A percentile compares a stretch with the other conserved stretches of the same genome.
phyloP scores from a whole-genome alignment of 2,329 filamentous ascomycete species.

The Cercospora berteroae region DNA sequence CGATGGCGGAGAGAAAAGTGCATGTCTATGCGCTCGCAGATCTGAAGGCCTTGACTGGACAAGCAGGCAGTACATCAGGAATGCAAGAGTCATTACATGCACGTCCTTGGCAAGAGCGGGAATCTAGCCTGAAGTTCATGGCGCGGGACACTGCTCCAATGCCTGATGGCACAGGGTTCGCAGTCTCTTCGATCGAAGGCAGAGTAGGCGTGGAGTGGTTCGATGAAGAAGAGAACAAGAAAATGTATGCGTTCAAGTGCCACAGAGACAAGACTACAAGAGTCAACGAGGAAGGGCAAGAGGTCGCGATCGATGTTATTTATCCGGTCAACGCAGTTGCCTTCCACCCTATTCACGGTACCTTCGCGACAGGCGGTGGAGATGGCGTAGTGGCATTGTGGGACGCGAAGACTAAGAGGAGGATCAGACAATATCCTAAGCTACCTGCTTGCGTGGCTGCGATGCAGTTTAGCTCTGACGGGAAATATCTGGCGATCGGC shows the following conservation, averaged over 20 bases:
- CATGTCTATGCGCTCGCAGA: constrained; percentile 87
- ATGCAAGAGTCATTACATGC: constrained; percentile 28
- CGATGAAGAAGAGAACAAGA: constrained; percentile 85
- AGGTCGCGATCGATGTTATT: constrained; percentile 69
- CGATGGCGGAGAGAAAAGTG: constrained; percentile 90
- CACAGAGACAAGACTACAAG: constrained; percentile 75
- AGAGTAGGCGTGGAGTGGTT: constrained; percentile 98
- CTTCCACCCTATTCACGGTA: constrained; percentile 79
- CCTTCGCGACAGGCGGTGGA: constrained; percentile 84
- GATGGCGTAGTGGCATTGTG: constrained; percentile 90
- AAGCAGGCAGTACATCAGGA: constrained; percentile 37
- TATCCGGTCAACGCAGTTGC: constrained; percentile 88
- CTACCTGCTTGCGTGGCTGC: constrained; percentile 76
- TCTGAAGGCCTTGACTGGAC: constrained; percentile 57
- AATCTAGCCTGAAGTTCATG: constrained; percentile 94
- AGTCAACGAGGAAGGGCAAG: constrained; percentile 49
- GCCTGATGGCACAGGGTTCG: constrained; percentile 94
- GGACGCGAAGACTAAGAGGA: constrained; percentile 86
- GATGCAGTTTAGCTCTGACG: constrained; percentile 73
- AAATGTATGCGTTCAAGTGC: constrained; percentile 99
- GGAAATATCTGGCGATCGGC: constrained; percentile 73
- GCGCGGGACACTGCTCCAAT: constrained; percentile 91
- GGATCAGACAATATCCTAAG: constrained; percentile 85
- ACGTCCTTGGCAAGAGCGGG: constrained; percentile 82
- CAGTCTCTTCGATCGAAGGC: constrained; percentile 88